Evolutionary conservation across 371 early-diverging fungal genomes (phyloP), one percentile per base, ranked within the genome.

Genomic region (Haplosporangium sp.): DNA sequence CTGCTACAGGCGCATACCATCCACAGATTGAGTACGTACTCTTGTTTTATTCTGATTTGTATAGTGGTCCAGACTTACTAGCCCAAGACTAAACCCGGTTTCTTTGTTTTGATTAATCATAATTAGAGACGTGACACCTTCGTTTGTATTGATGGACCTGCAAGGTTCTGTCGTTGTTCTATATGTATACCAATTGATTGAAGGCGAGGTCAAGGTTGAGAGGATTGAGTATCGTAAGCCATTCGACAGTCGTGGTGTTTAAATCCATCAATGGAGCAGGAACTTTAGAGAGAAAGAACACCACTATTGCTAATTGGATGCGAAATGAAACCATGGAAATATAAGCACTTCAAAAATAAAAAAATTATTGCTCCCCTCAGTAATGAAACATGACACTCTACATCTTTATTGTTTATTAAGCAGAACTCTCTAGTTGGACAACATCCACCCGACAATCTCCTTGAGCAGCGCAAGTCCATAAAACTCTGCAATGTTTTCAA

Each of bases 111-210:
- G 3, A 6, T 61, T 27, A 45, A 45, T 9, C 2, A 65, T 69
- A 48, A 8, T 20, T 71, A 89, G 87, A 56, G 90, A 90, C 0
- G 86, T 89, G 56, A 88, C 91, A 20, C 97, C 98, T 58, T 94
- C 95, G 27, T 98, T 98, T 87, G 96, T 97, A 48, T 84, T 98
- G 71, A 94, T 98, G 95, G 98, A 98, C 85, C 83, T 98, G 65
- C 95, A 96, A 78, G 93, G 91, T 9, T 82, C 86, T 15, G 84
- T 85, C 1, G 91, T 97, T 10, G 90, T 93, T 4, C 89, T 94
- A 7, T 98, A 98, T 77, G 95, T 97, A 38, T 98, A 98, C 84
- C 94, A 95, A 86, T 85, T 97, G 66, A 89, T 95, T 20, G 91
- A 95, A 61, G 93, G 92, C 59, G 96, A 96, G 63, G 96, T 97